Percentiles rank a stretch among this genome's conserved stretches.
Conservation (phyloP, 1,139 yeast species). For the Pichia sp. region DNA sequence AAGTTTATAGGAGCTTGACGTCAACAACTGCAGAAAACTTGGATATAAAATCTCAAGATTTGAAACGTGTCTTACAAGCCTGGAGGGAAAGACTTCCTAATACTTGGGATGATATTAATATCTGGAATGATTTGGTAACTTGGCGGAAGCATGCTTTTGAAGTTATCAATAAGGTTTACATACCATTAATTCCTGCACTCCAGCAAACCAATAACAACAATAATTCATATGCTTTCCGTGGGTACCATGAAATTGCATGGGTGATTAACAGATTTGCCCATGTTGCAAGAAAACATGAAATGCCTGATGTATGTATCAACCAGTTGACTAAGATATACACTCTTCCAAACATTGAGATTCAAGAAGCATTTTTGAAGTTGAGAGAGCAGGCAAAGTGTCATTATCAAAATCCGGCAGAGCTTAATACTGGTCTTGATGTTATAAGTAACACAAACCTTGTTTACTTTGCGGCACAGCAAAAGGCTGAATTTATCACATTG, state of each 20-base stretch:
- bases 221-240: slow-evolving; percentile 91
- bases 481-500: slow-evolving; percentile 93
- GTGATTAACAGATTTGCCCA: slow-evolving; percentile 97
- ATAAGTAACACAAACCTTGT: slow-evolving; percentile 94
- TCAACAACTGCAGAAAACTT: slow-evolving; percentile 89
- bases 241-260: slow-evolving; percentile 99
- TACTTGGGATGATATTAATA: slow-evolving; percentile 93
- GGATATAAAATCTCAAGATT: slow-evolving; percentile 88
- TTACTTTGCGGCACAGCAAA: slow-evolving; percentile 94
- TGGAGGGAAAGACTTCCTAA: slow-evolving; percentile 98
- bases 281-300: slow-evolving; percentile 92
- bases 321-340: slow-evolving; percentile 93
- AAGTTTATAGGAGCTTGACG: slow-evolving; percentile 82
- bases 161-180: slow-evolving; percentile 89
- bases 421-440: slow-evolving; percentile 92
- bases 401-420: slow-evolving; percentile 80
- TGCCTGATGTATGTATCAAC: slow-evolving; percentile 94
- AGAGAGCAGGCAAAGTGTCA: slow-evolving; percentile 98
- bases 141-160: slow-evolving; percentile 99
- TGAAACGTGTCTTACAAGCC: slow-evolving; percentile 89
- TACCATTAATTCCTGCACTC: slow-evolving; percentile 85
- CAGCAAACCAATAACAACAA: slow-evolving; percentile 69
- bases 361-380: slow-evolving; percentile 91
- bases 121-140: slow-evolving; percentile 96
- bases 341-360: slow-evolving; percentile 94